Conservation (phyloP, 1,139 yeast species). For the Taphrina communis region DNA sequence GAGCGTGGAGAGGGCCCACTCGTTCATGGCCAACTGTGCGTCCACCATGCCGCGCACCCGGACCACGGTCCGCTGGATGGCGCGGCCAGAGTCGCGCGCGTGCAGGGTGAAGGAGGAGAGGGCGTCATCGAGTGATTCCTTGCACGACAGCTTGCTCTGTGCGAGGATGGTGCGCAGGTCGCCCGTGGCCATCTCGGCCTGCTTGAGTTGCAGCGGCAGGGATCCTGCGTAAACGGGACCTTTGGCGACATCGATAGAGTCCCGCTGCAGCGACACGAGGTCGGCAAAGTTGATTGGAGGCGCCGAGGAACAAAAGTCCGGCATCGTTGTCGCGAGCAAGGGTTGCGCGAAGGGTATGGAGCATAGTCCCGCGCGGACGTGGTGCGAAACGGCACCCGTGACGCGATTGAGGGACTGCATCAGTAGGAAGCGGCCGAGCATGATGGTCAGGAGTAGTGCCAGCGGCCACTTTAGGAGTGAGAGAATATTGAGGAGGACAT, state of each 20-base stretch:
- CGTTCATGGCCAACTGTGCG: constrained; percentile 34
- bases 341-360: constrained; percentile 26
- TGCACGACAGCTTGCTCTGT: constrained; percentile 27
- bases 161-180: constrained; percentile 29
- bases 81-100: constrained; percentile 30
- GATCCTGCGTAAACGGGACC: constrained; percentile 21
- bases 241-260: constrained; percentile 20
- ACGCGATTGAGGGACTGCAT: constrained; percentile 10
- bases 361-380: constrained; percentile 24
- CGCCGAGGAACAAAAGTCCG: constrained; percentile 19
- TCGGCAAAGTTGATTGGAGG: constrained; percentile 18
- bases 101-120: constrained; percentile 27
- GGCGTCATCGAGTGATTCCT: constrained; percentile 31
- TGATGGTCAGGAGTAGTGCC: constrained; percentile 19
- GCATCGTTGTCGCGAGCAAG: constrained; percentile 15
- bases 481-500: constrained; percentile 23
- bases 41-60: constrained; percentile 30
- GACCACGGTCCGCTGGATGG: constrained; percentile 35
- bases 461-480: constrained; percentile 35
- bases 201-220: constrained; percentile 34
- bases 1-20: constrained; percentile 35
- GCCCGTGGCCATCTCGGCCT: constrained; percentile 34
- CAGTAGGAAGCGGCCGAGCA: constrained; percentile 26
- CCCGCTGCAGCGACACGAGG: constrained; percentile 22
- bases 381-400: constrained; percentile 16